A percentile compares a stretch with the other conserved stretches of the same genome.
phyloP scores from a whole-genome alignment of 2,329 filamentous ascomycete genomes.

The Truncatella angustata region DNA sequence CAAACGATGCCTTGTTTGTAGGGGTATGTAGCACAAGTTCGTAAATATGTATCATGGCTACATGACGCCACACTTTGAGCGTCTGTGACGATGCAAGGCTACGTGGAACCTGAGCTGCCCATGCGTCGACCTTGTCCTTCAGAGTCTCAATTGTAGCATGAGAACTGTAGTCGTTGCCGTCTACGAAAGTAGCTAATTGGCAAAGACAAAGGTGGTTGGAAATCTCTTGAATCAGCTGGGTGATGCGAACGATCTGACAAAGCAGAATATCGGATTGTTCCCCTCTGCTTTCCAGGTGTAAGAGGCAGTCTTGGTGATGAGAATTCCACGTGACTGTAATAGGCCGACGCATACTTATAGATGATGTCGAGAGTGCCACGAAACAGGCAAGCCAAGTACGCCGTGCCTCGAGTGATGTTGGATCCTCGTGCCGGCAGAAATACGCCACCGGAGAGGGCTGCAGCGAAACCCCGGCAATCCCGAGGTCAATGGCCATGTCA shows the following conservation, averaged over 20 bases:
- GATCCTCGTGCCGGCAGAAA: not conserved
- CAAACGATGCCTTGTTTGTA: constrained; percentile 16
- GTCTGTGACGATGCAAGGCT: not conserved
- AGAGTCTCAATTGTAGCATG: constrained; percentile 4
- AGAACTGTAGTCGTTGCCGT: constrained; percentile 9
- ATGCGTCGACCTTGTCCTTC: not conserved
- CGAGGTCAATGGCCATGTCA: constrained; percentile 9
- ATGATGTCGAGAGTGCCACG: constrained; percentile 5
- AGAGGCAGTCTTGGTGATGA: constrained; percentile 8
- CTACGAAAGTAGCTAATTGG: constrained; percentile 6
- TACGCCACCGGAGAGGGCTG: not conserved
- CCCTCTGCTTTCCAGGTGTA: constrained; percentile 4
- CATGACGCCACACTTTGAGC: constrained; percentile 8
- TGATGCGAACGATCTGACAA: constrained; percentile 7
- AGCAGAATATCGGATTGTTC: constrained; percentile 5
- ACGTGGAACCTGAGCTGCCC: constrained; percentile 6
- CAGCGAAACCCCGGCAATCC: not conserved
- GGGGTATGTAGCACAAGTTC: constrained; percentile 15
- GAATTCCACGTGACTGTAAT: constrained; percentile 6
- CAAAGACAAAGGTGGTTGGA: constrained; percentile 7
- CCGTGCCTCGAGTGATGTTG: not conserved
- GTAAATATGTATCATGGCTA: constrained; percentile 14
- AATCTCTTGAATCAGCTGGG: constrained; percentile 5
- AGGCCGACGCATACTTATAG: constrained; percentile 6
- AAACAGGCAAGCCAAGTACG: constrained; percentile 8